These are phyloP conservation scores for Vigna hirtella DNA, from an alignment of 306 rosid species.

Conservation along the genomic window DNA sequence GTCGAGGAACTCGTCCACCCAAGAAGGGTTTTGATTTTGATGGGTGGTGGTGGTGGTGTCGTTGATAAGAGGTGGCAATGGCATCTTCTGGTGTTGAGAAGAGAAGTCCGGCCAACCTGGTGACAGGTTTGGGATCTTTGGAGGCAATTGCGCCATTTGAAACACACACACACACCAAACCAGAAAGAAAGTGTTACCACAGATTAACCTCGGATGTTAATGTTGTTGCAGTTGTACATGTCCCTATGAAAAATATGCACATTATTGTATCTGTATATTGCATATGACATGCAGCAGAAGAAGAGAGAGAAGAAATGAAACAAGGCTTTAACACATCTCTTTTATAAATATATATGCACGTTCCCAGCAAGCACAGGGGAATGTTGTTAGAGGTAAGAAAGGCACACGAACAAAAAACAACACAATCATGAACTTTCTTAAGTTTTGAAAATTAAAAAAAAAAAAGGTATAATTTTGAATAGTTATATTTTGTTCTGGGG, in stretches of 20 bases:
- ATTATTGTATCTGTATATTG: conserved; percentile 22
- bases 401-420: conserved; percentile 17
- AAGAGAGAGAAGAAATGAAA: conserved; percentile 24
- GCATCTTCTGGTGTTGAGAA: conserved; percentile 38
- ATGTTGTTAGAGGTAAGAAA: conserved; percentile 44
- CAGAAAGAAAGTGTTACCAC: background rate
- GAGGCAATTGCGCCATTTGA: conserved; percentile 93
- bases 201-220: conserved; percentile 17
- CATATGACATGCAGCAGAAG: background rate
- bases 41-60: conserved; percentile 28
- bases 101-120: conserved; percentile 76
- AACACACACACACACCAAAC: background rate
- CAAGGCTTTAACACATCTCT: conserved; percentile 40
- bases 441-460: background rate
- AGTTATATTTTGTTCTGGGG: background rate
- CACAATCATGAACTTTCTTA: conserved; percentile 5
- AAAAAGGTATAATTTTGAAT: background rate
- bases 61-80: conserved; percentile 27
- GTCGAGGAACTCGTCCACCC: conserved; percentile 97
- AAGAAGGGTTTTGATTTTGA: conserved; percentile 64
- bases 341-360: conserved; percentile 27
- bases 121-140: conserved; percentile 81
- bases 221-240: background rate
- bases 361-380: conserved; percentile 37
- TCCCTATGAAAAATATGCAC: background rate